Evolutionary conservation across 1,284 basidiomycete species (phyloP), one percentile per base, ranked within the genome.

Genomic region (Phylloporus sp.): DNA sequence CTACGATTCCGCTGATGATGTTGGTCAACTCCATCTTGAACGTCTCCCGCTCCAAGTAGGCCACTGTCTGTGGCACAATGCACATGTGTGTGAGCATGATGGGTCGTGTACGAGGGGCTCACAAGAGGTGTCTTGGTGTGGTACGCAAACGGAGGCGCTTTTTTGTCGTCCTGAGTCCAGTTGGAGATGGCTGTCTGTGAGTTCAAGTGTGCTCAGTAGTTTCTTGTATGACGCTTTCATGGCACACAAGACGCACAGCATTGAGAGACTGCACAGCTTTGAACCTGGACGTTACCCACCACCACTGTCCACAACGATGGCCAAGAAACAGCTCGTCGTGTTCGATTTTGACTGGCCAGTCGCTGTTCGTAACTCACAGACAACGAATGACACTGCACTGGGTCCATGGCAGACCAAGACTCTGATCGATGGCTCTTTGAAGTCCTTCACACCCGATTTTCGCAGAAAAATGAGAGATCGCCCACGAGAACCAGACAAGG

Each of bases 281-380:
- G n/a, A n/a, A 19, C 57, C 23, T 25, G 39, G 25, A 19, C 25
- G 8, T 43, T 59, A 27, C 14, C 35, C 58, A 43, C 58, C 39
- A 60, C 39, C 41, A 19, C 12, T 39, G 53, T 39, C 66, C n/a
- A 56, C 47, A 37, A 58, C 70, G 69, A 81, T 81, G 80, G 77
- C 86, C 59, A 80, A 83, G 62, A 90, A 87, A 73, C 95, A 97
- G 80, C 90, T 98, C 59, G 86, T 99, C 72, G 92, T 99, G 23
- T 99, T 94, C 75, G 97, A 99, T 82, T 99, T 99, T 83, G 97
- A 99, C 87, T 99, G 97, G 97, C 94, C 78, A 70, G 85, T 81
- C 37, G 57, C 56, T 78, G 45, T 60, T 35, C 29, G 15, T 52
- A 37, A 25, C 17, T 23, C n/a, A n/a, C 32, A 35, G 15, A 25